Percentiles rank a stretch among this genome's conserved stretches.
phyloP scores from a whole-genome alignment of 768 basidiomycete species.

The Leucocoprinus leucothites region DNA sequence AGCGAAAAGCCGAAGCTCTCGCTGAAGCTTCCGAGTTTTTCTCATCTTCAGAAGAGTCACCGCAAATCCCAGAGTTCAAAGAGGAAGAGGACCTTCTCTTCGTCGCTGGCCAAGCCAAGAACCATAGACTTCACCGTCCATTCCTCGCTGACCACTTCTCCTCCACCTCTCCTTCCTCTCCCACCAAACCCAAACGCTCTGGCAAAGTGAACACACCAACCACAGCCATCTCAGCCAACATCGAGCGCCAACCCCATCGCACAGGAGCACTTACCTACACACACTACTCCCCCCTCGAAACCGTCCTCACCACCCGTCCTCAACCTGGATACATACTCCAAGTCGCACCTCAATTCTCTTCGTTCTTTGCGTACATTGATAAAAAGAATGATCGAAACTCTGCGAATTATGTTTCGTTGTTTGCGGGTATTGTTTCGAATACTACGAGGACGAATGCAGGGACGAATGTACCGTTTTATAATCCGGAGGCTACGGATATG shows the following conservation, averaged over 20 bases:
- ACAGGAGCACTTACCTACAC: conserved; percentile 63
- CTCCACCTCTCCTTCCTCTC: conserved; percentile 11
- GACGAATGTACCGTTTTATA: background rate
- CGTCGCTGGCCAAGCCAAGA: conserved; percentile 22
- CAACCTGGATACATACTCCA: conserved; percentile 61
- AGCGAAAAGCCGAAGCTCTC: background rate
- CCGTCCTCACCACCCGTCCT: conserved; percentile 44
- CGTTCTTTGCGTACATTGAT: background rate
- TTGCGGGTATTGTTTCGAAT: conserved; percentile 10
- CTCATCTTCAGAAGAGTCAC: background rate
- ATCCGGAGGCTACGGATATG: background rate
- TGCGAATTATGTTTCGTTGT: background rate
- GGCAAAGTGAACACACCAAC: conserved; percentile 11
- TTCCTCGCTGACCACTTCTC: conserved; percentile 38
- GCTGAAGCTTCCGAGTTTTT: background rate
- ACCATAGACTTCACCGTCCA: conserved; percentile 22
- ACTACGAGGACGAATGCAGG: background rate
- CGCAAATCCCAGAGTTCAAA: background rate
- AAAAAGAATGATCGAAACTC: background rate
- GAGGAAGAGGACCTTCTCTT: conserved; percentile 20
- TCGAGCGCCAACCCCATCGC: conserved; percentile 66
- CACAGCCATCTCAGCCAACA: conserved; percentile 20
- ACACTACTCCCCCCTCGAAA: conserved; percentile 50
- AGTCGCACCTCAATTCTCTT: conserved; percentile 2
- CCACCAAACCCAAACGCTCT: background rate